phyloP scores from a whole-genome alignment of 2,329 filamentous ascomycete species.

The Diplodia seriata region DNA sequence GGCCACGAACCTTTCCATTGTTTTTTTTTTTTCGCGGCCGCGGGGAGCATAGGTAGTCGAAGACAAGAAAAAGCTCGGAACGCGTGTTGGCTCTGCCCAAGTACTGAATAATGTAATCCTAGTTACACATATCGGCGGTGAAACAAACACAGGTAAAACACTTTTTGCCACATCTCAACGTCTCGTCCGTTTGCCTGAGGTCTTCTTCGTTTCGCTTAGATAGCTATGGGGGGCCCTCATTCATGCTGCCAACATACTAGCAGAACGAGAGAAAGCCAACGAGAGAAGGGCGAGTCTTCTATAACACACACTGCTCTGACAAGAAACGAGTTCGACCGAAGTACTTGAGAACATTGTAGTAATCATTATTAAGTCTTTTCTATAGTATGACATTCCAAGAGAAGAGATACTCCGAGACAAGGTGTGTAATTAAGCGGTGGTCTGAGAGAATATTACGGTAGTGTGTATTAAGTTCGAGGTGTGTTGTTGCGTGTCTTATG shows the following conservation, averaged over 20 bases:
- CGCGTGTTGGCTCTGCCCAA: background rate
- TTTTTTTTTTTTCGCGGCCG: background rate
- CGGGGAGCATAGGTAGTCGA: background rate
- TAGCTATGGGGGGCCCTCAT: background rate
- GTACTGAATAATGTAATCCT: slow-evolving; percentile 2
- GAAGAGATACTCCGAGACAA: background rate
- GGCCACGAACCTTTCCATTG: background rate
- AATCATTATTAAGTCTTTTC: background rate
- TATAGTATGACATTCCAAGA: background rate
- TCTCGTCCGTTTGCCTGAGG: background rate
- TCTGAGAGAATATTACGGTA: slow-evolving; percentile 17
- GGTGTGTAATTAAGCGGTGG: slow-evolving; percentile 12
- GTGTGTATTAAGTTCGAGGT: slow-evolving; percentile 4
- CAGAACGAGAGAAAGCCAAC: background rate
- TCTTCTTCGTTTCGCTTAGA: background rate
- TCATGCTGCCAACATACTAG: background rate
- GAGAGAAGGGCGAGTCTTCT: background rate
- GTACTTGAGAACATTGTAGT: background rate
- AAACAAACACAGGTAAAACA: background rate
- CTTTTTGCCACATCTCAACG: background rate
- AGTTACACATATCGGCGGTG: background rate
- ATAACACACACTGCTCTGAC: background rate
- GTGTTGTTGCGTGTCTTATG: slow-evolving; percentile 21
- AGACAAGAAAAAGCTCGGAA: background rate
- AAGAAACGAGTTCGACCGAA: background rate